phyloP scores from a whole-genome alignment of 108 stramenopile species.

The Aurantiochytrium sp. region DNA sequence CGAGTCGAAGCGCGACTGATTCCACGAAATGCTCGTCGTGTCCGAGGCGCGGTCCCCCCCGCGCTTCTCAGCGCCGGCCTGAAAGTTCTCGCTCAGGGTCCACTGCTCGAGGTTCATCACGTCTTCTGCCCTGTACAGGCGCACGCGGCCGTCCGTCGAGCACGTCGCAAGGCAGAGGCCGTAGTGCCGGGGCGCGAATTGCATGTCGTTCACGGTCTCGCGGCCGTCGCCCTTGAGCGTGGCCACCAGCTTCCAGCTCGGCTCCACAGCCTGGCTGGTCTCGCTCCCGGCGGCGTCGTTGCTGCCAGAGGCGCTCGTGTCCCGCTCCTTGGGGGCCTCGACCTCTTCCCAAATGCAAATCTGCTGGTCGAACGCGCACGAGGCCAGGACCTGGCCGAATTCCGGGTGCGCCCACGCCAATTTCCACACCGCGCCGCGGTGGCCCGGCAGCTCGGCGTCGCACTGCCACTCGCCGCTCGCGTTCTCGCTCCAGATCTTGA shows the following conservation, averaged over 20 bases:
- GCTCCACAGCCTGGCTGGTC: background rate
- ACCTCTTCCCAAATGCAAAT: conserved; percentile 87
- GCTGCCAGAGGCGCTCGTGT: background rate
- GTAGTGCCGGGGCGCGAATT: conserved; percentile 83
- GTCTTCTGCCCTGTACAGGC: conserved; percentile 85
- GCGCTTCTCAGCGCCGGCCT: conserved; percentile 47
- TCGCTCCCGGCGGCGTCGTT: background rate
- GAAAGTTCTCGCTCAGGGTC: conserved; percentile 67
- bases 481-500: conserved; percentile 66
- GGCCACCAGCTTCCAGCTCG: background rate
- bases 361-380: conserved; percentile 77
- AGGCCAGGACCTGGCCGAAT: conserved; percentile 86
- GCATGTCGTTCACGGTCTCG: conserved; percentile 71
- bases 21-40: conserved; percentile 80
- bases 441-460: conserved; percentile 57
- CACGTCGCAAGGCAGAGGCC: conserved; percentile 82
- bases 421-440: conserved; percentile 71
- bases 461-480: conserved; percentile 50
- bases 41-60: background rate
- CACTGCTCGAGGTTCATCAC: conserved; percentile 81
- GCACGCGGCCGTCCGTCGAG: conserved; percentile 75
- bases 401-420: conserved; percentile 90
- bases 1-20: conserved; percentile 79
- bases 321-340: too few relatives aligned
- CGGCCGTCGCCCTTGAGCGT: conserved; percentile 39